Percentiles rank a stretch among this genome's conserved stretches.
Evolutionary conservation across 768 basidiomycete genomes (phyloP).

Genomic region (Ephemerocybe angulata): DNA sequence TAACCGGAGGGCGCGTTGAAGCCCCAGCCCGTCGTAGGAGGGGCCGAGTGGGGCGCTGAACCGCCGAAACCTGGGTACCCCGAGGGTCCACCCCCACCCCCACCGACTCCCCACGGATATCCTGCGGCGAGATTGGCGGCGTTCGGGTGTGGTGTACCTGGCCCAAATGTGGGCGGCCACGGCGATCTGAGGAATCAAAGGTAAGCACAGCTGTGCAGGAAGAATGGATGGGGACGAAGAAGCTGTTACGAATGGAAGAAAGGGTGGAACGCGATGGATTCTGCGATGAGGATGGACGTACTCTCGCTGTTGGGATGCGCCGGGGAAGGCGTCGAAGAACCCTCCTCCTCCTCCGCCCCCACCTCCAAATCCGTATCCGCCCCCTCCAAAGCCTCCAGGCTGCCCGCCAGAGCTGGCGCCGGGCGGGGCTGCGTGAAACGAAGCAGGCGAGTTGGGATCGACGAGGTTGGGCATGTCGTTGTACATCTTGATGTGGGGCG

Average conservation of each 20-base stretch:
- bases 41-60: neutral
- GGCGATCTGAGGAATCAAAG: too few relatives aligned
- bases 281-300: neutral
- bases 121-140: too few relatives aligned
- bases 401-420: slow-evolving; percentile 31
- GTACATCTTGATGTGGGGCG: neutral
- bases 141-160: too few relatives aligned
- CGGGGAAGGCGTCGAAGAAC: slow-evolving; percentile 15
- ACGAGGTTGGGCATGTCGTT: slow-evolving; percentile 21
- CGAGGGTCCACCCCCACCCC: too few relatives aligned
- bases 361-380: too few relatives aligned
- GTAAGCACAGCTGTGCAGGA: neutral
- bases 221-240: neutral
- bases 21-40: neutral
- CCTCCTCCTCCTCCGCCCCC: too few relatives aligned
- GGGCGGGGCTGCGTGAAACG: slow-evolving; percentile 31
- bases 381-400: too few relatives aligned
- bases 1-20: slow-evolving; percentile 9
- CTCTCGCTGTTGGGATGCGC: slow-evolving; percentile 1
- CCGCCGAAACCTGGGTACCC: too few relatives aligned
- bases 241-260: slow-evolving; percentile 1
- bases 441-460: slow-evolving; percentile 15
- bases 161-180: too few relatives aligned
- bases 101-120: too few relatives aligned
- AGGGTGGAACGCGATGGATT: too few relatives aligned